Evolutionary conservation across 1,284 basidiomycete species (phyloP), one percentile per base, ranked within the genome.

Genomic region (Binderoboletus segoi): DNA sequence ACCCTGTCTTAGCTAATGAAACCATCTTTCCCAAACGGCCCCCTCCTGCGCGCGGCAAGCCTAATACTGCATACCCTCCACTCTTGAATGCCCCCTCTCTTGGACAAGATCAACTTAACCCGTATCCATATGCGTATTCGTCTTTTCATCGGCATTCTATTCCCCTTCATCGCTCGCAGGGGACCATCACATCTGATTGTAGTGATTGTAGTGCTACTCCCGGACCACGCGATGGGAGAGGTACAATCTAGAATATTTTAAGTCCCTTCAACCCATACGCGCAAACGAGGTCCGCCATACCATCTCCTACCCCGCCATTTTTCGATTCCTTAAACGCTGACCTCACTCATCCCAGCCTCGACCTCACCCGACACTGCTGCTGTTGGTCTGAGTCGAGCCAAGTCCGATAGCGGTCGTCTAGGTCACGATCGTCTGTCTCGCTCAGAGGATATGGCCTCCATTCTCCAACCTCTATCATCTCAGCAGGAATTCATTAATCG

Each of bases 391-490:
- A 79, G 82, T 40, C 77, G 82, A 20, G 69, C 74, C 52, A 82
- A 81, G 63, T 85, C 83, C 8, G 86, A 88, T 56, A 69, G 77
- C 28, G 74, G 75, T 33, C 68, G 72, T 47, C 69, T 70, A 21
- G 69, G 73, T 3, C 83, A 84, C 57, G 68, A 67, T 48, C 75
- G 82, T 16, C 74, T 75, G 40, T 79, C 80, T 13, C 78, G 82
- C 55, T 84, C 81, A 21, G 83, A 86, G 64, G 82, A 85, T 58
- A 63, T 76, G 23, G 61, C 72, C n/a, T 65, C 61, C 48, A 58
- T 75, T 50, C 43, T 77, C 64, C 76, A 66, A 57, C 78, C 80
- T 8, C 77, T 77, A 10, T 74, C 71, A 16, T 68, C 77, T 33
- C 73, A 75, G 41, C 73, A 74, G 53, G 78, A 80, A n/a, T 80